Conservation (phyloP, 805 yeast genomes). For the Torulaspora quercuum region DNA sequence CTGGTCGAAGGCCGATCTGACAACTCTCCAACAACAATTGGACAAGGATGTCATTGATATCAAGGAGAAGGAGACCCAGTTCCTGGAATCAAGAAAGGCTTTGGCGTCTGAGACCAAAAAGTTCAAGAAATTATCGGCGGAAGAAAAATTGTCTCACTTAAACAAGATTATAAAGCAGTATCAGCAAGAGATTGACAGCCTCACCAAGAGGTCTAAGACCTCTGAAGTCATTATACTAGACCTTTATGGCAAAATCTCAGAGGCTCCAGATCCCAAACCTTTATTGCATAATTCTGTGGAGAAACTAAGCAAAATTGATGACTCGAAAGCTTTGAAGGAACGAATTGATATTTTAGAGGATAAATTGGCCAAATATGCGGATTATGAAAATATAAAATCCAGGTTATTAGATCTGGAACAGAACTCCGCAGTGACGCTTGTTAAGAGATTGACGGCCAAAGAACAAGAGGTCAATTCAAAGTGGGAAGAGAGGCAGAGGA, state of each 20-base stretch:
- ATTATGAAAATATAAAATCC: slow-evolving; percentile 71
- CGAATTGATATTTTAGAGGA: slow-evolving; percentile 54
- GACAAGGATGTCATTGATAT: slow-evolving; percentile 74
- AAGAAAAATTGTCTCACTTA: slow-evolving; percentile 51
- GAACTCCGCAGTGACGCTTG: slow-evolving; percentile 52
- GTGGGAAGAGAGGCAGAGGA: slow-evolving; percentile 68
- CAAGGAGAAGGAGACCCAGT: slow-evolving; percentile 62
- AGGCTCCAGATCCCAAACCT: slow-evolving; percentile 92
- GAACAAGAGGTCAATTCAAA: slow-evolving; percentile 67
- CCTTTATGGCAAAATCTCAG: slow-evolving; percentile 71
- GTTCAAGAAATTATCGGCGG: slow-evolving; percentile 68
- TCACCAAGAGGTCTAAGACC: slow-evolving; percentile 72
- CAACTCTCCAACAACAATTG: slow-evolving; percentile 63
- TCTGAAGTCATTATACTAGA: slow-evolving; percentile 73
- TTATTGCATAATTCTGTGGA: slow-evolving; percentile 67
- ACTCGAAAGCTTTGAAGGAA: slow-evolving; percentile 47
- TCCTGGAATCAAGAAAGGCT: slow-evolving; percentile 67
- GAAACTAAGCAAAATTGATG: slow-evolving; percentile 53
- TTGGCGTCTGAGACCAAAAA: slow-evolving; percentile 78
- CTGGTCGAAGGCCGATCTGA: slow-evolving; percentile 74
- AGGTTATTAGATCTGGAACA: slow-evolving; percentile 60
- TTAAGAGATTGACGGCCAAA: slow-evolving; percentile 58
- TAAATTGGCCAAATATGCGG: slow-evolving; percentile 61
- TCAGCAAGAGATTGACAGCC: slow-evolving; percentile 81
- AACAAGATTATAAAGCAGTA: slow-evolving; percentile 62